Base-by-base conservation (phyloP, 352 stramenopile species). In the Thraustochytrium sp. region DNA sequence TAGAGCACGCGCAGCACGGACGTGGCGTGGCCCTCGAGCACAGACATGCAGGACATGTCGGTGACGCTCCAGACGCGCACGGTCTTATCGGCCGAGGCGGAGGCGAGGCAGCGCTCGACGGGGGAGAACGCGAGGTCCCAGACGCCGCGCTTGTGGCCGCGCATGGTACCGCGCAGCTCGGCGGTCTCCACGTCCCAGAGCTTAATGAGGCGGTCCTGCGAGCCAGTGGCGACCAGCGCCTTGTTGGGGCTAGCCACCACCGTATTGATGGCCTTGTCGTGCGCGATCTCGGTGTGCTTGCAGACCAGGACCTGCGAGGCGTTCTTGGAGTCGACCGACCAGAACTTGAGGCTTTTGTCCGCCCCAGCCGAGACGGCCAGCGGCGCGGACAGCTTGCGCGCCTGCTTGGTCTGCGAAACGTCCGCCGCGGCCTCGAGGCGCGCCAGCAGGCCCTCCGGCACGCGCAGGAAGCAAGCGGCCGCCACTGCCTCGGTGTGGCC, bases 291-390 rank as follows among this genome's bases (percentile, higher is more conserved):
- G 8, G 92, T 90, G 42, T 89, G 88, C 83, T 93, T 84, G 13
- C 88, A 89, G 65, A 84, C 85, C 3, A 84, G 40, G 9, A 54
- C 78, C 40, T 85, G 34, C 21, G 75, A 26, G 9, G 46, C 8
- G 13, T 40, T 42, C 13, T 36, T 11, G 13, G 78, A 40, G 82
- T 92, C 90, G 31, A 95, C 87, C 36, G 87, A 92, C 92, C 92
- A 96, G 86, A 95, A 89, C 88, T 95, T 96, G 18, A 96, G 88
- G 44, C 92, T 96, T 86, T 95, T 95, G 87, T 96, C 92, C 48
- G 89, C 88, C 49, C 91, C 94, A 31, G 90, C 92, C 26, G 91
- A 94, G 34, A 95, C 92, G 85, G 94, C 93, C 78, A 93, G 93
- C 8, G 91, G 91, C 0, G 44, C 31, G 3, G 61, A 83, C 2